Conservation (phyloP, 1,284 basidiomycete species). For the Sphaerobolus stellatus region DNA sequence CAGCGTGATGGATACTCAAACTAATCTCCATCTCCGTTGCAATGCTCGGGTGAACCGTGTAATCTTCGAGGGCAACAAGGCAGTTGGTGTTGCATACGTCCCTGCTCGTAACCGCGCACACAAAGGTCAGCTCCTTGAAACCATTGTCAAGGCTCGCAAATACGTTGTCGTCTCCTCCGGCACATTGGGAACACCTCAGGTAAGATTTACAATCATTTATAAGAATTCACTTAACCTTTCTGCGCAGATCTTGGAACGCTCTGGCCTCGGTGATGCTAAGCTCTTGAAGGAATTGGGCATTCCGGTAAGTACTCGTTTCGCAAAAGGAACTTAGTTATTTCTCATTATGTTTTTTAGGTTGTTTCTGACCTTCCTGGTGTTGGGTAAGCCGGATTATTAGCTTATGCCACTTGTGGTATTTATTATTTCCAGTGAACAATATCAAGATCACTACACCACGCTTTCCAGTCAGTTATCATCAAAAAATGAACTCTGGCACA, state of each 20-base stretch:
- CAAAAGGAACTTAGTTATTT: conserved; percentile 39
- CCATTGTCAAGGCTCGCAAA: conserved; percentile 62
- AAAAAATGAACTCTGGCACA: not conserved
- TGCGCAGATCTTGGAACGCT: conserved; percentile 62
- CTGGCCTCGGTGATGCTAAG: conserved; percentile 59
- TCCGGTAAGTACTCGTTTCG: conserved; percentile 8
- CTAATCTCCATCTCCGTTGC: conserved; percentile 59
- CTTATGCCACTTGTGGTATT: not conserved
- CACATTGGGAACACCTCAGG: conserved; percentile 64
- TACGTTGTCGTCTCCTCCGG: conserved; percentile 64
- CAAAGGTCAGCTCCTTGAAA: conserved; percentile 54
- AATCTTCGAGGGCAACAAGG: conserved; percentile 69
- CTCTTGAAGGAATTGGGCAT: conserved; percentile 39
- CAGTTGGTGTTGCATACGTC: conserved; percentile 69
- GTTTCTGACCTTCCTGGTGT: conserved; percentile 71
- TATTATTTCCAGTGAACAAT: conserved; percentile 51
- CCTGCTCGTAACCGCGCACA: conserved; percentile 59
- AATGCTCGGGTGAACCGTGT: conserved; percentile 68
- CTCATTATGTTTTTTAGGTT: conserved; percentile 43
- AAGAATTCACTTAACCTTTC: not conserved
- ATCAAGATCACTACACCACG: conserved; percentile 74
- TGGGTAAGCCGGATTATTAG: conserved; percentile 41
- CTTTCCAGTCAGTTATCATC: conserved; percentile 46
- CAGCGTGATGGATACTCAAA: conserved; percentile 66
- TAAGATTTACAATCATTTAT: conserved; percentile 6